Evolutionary conservation across 2,329 filamentous ascomycete species (phyloP), one percentile per base, ranked within the genome.

Genomic region (Colletotrichum sp.): DNA sequence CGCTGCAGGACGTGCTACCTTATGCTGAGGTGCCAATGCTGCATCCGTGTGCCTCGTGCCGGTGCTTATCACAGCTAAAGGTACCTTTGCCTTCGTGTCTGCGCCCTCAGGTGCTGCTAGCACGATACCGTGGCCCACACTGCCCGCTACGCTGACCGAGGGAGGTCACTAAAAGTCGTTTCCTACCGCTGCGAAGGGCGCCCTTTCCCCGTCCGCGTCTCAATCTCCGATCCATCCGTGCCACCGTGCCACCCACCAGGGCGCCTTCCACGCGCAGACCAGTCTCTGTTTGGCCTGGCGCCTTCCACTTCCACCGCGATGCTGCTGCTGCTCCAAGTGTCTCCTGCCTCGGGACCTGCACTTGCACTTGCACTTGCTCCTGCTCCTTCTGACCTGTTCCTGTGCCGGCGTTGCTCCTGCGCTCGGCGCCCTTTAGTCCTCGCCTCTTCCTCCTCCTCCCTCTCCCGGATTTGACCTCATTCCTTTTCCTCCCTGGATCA

Each of bases 221-320:
- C 73, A 76, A 68, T 76, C 69, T 76, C 73, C 73, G 69, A 73
- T 73, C 36, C 73, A 72, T 76, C 73, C 73, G 73, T 72, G 69
- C 69, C 32, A 57, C 73, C 63, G 55, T 63, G 63, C 73, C 73
- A 76, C 34, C 44, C 44, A 21, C 44, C 44, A 52, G 44, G 44
- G 44, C 44, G 44, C 44, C 24, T 34, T 68, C 52, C 72, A 64
- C 32, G 57, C 68, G 30, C 67, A 32, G 28, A 60, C 34, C 59
- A 34, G 44, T 55, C 72, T 72, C 26, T 21, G 2, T 44, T 62
- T 24, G 55, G 68, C 26, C 57, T 70, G 68, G 68, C 57, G 57
- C 26, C 57, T 32, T 49, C 68, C 63, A 72, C 62, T n/a, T 63
- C 59, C 59, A 63, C 59, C 59, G 63, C 72, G 60, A 72, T 71